phyloP scores from a whole-genome alignment of 1,139 yeast genomes.

The Blastobotrys buckinghamii region DNA sequence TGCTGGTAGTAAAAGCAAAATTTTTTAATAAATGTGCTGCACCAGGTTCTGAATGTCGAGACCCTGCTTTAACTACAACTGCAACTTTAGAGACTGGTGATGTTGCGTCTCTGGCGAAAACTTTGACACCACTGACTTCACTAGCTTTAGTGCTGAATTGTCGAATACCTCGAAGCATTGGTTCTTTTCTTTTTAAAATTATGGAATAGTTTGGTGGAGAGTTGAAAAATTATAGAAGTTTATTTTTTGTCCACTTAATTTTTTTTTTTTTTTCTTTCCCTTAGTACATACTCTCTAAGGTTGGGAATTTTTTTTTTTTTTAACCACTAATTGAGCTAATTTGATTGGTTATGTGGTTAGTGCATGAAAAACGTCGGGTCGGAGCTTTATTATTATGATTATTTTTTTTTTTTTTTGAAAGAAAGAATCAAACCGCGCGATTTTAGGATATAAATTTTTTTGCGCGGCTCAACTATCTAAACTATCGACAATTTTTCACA shows the following conservation, averaged over 20 bases:
- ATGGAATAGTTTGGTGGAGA: not conserved
- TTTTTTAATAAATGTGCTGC: conserved; percentile 79
- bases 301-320: not conserved
- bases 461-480: not conserved
- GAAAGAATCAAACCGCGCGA: not conserved
- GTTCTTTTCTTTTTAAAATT: not conserved
- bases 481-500: not conserved
- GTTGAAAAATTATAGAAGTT: not conserved
- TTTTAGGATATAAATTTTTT: too few species aligned
- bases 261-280: not conserved
- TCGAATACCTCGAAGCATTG: conserved; percentile 13
- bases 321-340: not conserved
- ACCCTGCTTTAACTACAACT: conserved; percentile 81
- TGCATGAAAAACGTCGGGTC: not conserved
- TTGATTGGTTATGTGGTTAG: not conserved
- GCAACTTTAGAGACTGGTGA: conserved; percentile 65
- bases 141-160: conserved; percentile 25
- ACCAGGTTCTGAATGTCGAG: conserved; percentile 76
- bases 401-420: not conserved
- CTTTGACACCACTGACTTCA: conserved; percentile 36
- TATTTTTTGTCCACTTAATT: not conserved
- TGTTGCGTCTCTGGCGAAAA: conserved; percentile 42
- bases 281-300: too few species aligned
- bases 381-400: not conserved
- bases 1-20: conserved; percentile 69